Percentiles rank a stretch among this genome's conserved stretches.
Evolutionary conservation across 2,329 filamentous ascomycete species (phyloP).

Genomic region (Alternaria sp.): DNA sequence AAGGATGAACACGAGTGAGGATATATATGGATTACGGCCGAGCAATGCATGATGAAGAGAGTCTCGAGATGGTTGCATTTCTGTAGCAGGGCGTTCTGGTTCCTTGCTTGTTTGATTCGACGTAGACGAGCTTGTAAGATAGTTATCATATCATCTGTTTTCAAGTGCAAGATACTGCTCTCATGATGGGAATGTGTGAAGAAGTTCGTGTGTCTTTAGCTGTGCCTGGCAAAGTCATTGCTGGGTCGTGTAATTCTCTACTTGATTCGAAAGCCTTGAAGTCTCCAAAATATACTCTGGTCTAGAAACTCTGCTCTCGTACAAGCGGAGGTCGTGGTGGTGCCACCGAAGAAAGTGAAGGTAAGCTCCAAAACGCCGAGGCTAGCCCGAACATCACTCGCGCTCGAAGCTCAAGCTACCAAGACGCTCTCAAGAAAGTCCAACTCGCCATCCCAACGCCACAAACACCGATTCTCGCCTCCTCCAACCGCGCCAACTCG

Average conservation of each 20-base stretch:
- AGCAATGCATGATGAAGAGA: constrained; percentile 1
- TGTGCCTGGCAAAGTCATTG: not conserved
- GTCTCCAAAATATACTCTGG: not conserved
- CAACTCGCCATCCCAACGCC: not conserved
- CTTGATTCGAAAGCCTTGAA: accelerated
- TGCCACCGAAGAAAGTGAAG: not conserved
- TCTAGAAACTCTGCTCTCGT: not conserved
- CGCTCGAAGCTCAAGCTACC: constrained; percentile 16
- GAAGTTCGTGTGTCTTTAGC: not conserved
- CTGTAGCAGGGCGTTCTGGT: constrained; percentile 8
- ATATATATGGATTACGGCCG: constrained; percentile 2
- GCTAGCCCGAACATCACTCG: constrained; percentile 24
- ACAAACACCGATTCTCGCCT: not conserved
- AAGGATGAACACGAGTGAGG: constrained; percentile 9
- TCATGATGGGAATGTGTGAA: not conserved
- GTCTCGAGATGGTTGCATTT: not conserved
- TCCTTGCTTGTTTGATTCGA: not conserved
- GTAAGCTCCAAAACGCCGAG: constrained; percentile 6
- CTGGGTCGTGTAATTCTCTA: not conserved
- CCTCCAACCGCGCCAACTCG: not conserved
- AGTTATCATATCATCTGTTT: constrained; percentile 6
- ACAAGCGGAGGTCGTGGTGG: not conserved
- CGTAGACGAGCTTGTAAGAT: constrained; percentile 9
- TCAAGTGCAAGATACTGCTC: not conserved
- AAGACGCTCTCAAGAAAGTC: constrained; percentile 3